These are phyloP conservation scores for Magnolia officinalis DNA, from an alignment of 164 flowering plant genomes.

Conservation along the genomic window DNA sequence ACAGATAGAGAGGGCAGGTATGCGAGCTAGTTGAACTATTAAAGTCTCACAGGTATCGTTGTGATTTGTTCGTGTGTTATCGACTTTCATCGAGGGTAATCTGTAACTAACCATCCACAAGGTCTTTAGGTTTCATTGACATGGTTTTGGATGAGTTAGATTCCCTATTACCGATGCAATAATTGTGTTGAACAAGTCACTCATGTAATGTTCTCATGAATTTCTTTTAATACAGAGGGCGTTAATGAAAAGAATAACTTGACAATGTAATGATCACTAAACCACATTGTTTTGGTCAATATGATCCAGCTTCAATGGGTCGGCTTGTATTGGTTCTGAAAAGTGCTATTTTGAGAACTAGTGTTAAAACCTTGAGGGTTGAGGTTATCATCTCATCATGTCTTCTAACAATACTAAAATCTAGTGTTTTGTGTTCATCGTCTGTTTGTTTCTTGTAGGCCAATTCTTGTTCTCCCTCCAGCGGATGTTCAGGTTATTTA, in stretches of 20 bases:
- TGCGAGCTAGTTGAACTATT: too few relatives aligned
- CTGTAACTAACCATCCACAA: too few relatives aligned
- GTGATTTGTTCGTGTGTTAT: too few relatives aligned
- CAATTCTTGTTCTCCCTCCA: slow-evolving; percentile 90
- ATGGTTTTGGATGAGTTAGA: not conserved
- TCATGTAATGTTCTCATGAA: not conserved
- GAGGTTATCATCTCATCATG: not conserved
- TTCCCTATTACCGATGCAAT: too few relatives aligned
- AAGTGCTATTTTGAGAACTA: not conserved
- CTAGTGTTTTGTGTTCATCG: not conserved
- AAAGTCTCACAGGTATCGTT: too few relatives aligned
- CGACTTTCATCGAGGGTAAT: too few relatives aligned
- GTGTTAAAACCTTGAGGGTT: not conserved
- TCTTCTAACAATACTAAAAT: too few relatives aligned
- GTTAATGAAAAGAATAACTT: too few relatives aligned
- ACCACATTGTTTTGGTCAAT: not conserved
- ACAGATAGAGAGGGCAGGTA: slow-evolving; percentile 81
- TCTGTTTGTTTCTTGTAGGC: slow-evolving; percentile 46
- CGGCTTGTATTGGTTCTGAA: not conserved
- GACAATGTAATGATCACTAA: too few relatives aligned
- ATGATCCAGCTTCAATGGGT: not conserved
- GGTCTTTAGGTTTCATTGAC: not conserved
- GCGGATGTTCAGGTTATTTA: slow-evolving; percentile 75
- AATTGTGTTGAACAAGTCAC: not conserved
- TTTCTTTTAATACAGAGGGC: not conserved